Base-by-base conservation (phyloP, 176 grass and related monocot genomes). In the Carex cristatella region DNA sequence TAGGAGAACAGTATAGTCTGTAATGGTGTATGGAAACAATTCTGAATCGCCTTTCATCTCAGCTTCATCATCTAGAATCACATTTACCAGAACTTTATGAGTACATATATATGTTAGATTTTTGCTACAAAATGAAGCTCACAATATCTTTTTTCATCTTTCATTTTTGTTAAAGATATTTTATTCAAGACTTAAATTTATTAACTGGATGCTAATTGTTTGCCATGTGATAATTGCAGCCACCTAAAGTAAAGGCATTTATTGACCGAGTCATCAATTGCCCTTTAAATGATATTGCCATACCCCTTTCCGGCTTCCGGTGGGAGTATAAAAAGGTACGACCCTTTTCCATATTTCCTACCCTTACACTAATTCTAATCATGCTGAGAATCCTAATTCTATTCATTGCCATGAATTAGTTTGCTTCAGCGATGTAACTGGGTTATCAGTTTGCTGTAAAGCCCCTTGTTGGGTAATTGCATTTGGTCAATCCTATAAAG, bases 261-360 rank as follows among this genome's bases (percentile, higher is more conserved):
- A 99, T 99, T 79, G 93, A 99, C 59, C 86, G 96, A 75, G 96
- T 99, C 79, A 92, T 99, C 81, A 95, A 90, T 61, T 93, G 90
- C 88, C 96, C 96, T 46, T 88, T 95, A 88, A 93, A 92, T 94
- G 96, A 99, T 68, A 95, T 99, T 40, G 96, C 96, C 19, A 99
- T 99, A 89, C 96, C 96, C 80, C 90, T 99, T 55, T 99, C 93
- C 27, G 91, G 88, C 77, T 99, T 99, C 87, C 87, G 56, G 23
- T 99, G 96, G 96, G 96, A 95, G 56, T 99, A 94, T 82, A 95
- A 84, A 87, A 99, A 99, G 96, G 96, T 90, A 62, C 31, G 58
- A 75, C 35, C 40, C 11, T 73, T 32, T 86, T 79, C 9, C 59
- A 27, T 81, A 81, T 63, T 56, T 65, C 59, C 2, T 19, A 65